Conservation (phyloP, 805 yeast species). For the Nakazawaea wyomingensis region DNA sequence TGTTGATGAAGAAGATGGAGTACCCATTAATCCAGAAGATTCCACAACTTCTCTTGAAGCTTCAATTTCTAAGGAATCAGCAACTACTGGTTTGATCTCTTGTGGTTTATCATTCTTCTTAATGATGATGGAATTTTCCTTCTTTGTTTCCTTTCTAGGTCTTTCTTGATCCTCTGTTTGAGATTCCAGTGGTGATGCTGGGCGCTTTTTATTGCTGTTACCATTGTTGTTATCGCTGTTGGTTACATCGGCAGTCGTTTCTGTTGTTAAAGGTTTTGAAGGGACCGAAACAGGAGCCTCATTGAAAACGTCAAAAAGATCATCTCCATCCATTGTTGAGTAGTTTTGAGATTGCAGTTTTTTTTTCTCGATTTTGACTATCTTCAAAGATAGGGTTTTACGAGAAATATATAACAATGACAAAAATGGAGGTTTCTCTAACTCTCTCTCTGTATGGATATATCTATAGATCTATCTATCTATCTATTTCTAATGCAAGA, state of each 20-base stretch:
- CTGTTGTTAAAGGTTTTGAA: constrained; percentile 19
- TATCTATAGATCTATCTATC: no score
- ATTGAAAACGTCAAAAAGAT: constrained; percentile 57
- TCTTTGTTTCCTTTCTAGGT: constrained; percentile 24
- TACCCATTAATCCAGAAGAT: constrained; percentile 60
- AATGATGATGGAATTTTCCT: constrained; percentile 22
- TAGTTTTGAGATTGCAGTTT: no score
- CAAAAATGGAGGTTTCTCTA: no score
- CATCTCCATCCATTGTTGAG: constrained; percentile 31
- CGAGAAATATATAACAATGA: no score
- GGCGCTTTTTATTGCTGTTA: constrained; percentile 10
- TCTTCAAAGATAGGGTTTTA: no score
- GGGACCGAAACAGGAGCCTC: constrained; percentile 42
- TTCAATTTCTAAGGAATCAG: constrained; percentile 83
- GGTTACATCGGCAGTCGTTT: constrained; percentile 18
- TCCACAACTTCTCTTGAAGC: constrained; percentile 86
- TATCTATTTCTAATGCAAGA: no score
- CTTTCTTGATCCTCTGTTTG: constrained; percentile 13
- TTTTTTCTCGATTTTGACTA: no score
- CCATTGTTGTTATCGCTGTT: constrained; percentile 3
- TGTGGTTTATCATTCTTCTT: constrained; percentile 27
- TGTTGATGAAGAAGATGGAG: constrained; percentile 23
- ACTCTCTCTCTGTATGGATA: no score
- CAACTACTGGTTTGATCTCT: constrained; percentile 65
- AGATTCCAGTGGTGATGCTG: constrained; percentile 13